phyloP scores from a whole-genome alignment of 1,284 basidiomycete genomes.

The Pascua guehoae region DNA sequence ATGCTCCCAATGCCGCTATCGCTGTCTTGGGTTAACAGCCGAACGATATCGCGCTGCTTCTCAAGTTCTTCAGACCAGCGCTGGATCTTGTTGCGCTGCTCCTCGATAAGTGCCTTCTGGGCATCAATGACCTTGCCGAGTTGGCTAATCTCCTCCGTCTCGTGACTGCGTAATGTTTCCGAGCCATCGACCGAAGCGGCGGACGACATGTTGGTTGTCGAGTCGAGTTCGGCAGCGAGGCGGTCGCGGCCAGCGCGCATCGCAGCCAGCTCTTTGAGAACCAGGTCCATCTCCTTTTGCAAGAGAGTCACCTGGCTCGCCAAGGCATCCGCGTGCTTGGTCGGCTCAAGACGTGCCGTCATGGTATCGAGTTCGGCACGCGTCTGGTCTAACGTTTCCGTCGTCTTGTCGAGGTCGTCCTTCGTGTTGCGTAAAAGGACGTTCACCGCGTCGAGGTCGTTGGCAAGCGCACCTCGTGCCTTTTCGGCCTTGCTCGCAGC shows the following conservation, averaged over 20 bases:
- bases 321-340: too few relatives aligned
- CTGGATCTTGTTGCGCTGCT: slow-evolving; percentile 43
- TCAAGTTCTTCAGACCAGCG: slow-evolving; percentile 45
- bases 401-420: neutral
- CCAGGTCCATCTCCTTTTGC: slow-evolving; percentile 5
- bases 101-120: slow-evolving; percentile 42
- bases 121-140: slow-evolving; percentile 45
- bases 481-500: neutral
- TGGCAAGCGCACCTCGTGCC: neutral
- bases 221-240: slow-evolving; percentile 10
- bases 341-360: too few relatives aligned
- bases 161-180: slow-evolving; percentile 6
- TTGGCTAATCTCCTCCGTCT: slow-evolving; percentile 35
- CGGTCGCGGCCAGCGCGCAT: slow-evolving; percentile 10
- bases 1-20: neutral
- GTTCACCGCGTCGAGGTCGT: neutral
- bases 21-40: slow-evolving; percentile 26
- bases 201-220: slow-evolving; percentile 2
- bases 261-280: slow-evolving; percentile 1
- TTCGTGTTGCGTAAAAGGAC: too few relatives aligned
- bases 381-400: neutral
- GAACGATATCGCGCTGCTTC: slow-evolving; percentile 42
- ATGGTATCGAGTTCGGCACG: too few relatives aligned
- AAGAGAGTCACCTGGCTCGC: neutral
- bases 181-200: slow-evolving; percentile 2